Conservation (phyloP, 768 basidiomycete genomes). For the Glaciozyma martinii region DNA sequence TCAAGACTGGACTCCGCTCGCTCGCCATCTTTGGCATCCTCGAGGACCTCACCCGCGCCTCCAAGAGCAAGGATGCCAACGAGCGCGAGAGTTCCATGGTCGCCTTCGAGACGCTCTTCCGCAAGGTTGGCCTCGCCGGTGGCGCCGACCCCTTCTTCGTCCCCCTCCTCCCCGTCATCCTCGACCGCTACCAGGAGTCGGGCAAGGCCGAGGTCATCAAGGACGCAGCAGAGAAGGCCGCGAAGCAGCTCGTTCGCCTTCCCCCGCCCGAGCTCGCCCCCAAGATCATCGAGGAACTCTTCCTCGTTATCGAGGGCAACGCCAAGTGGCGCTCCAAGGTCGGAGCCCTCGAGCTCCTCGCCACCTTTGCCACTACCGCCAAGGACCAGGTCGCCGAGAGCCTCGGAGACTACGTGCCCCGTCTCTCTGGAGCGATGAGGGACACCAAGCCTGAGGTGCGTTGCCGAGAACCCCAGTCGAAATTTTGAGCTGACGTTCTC, state of each 20-base stretch:
- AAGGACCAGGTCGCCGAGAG: slow-evolving; percentile 65
- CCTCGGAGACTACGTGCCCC: slow-evolving; percentile 69
- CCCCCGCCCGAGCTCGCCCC: slow-evolving; percentile 75
- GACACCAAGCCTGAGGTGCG: slow-evolving; percentile 87
- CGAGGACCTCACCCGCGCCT: slow-evolving; percentile 55
- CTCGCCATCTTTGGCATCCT: slow-evolving; percentile 44
- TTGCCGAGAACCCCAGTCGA: background rate
- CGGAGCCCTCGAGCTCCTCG: slow-evolving; percentile 76
- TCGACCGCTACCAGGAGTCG: slow-evolving; percentile 85
- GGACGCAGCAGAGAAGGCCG: slow-evolving; percentile 63
- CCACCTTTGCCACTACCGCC: slow-evolving; percentile 26
- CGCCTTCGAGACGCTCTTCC: slow-evolving; percentile 64
- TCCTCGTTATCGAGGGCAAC: slow-evolving; percentile 52
- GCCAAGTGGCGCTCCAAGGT: slow-evolving; percentile 88
- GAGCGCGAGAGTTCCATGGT: slow-evolving; percentile 81
- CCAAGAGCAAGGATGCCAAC: slow-evolving; percentile 77
- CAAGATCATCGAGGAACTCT: slow-evolving; percentile 55
- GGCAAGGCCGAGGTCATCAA: slow-evolving; percentile 93
- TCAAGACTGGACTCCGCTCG: slow-evolving; percentile 27
- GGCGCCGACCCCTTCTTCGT: slow-evolving; percentile 74
- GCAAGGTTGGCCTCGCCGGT: slow-evolving; percentile 39
- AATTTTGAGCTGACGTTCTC: background rate
- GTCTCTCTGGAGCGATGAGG: slow-evolving; percentile 83
- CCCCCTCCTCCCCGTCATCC: slow-evolving; percentile 63
- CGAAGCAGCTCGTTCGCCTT: slow-evolving; percentile 73